phyloP scores from a whole-genome alignment of 148 eudicot species.

The Diospyros lotus region DNA sequence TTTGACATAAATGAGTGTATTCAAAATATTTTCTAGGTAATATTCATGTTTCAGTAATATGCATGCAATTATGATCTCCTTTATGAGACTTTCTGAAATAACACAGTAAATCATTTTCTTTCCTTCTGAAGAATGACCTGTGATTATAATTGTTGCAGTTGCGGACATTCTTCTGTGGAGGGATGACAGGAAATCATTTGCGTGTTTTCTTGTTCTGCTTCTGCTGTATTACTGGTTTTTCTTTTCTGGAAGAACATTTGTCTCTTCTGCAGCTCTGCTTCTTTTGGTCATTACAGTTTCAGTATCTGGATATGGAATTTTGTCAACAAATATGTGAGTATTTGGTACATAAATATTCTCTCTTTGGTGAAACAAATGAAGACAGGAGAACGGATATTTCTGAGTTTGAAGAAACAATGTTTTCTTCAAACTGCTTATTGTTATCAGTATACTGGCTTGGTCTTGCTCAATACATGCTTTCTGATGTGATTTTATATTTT shows the following conservation, averaged over 20 bases:
- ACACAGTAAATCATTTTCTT: neutral
- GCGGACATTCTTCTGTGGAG: slow-evolving; percentile 91
- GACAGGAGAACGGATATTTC: neutral
- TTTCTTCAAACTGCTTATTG: neutral
- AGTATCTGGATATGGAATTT: slow-evolving; percentile 43
- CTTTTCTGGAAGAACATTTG: slow-evolving; percentile 59
- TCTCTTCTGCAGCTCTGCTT: slow-evolving; percentile 66
- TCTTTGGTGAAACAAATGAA: neutral
- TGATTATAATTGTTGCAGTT: slow-evolving; percentile 48
- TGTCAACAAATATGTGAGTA: slow-evolving; percentile 72
- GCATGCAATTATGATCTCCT: neutral
- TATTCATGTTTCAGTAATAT: neutral
- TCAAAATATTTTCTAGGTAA: neutral
- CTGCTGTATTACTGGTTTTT: slow-evolving; percentile 70
- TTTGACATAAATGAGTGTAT: neutral
- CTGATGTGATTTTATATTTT: neutral
- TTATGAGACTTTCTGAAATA: neutral
- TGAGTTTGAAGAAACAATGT: neutral
- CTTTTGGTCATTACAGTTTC: slow-evolving; percentile 45
- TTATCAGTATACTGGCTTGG: neutral
- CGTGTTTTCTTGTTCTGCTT: slow-evolving; percentile 50
- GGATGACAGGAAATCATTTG: slow-evolving; percentile 81
- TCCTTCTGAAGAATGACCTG: slow-evolving; percentile 8
- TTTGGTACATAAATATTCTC: neutral
- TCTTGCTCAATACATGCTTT: slow-evolving; percentile 9